Base-by-base conservation (phyloP, 1,139 yeast genomes). In the Yamadazyma triangularis region DNA sequence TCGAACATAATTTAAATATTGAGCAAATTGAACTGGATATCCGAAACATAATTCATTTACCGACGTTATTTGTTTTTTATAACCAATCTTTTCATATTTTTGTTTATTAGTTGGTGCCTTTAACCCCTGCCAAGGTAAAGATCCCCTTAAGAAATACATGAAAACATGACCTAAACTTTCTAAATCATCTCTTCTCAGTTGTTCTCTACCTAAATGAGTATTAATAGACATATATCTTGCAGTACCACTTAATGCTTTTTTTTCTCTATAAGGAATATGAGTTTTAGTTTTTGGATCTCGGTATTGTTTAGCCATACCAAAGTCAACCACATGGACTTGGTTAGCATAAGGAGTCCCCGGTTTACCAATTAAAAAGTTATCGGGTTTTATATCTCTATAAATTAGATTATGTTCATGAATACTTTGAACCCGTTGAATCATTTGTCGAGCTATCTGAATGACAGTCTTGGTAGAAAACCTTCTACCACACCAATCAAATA, bases 31-130 rank as follows among this genome's bases (percentile, higher is more conserved):
- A 22, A 76, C 70, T 18, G 93, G 93, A 36, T 74, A 66, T 4
- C 85, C 87, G 45, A 70, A 62, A 42, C 88, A 79, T 35, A 83
- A 61, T 45, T 81, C 89, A 44, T 70, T 69, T 27, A 81, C 76
- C 24, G 81, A 75, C 0, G 93, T 83, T 2, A 79, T 65, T 53
- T 82, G 78, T 50, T 83, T 83, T 58, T 81, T 82, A 49, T 80
- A 78, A 27, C 93, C 93, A 48, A 83, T 83, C 50, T 81, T 83
- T 53, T 83, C 93, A 54, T 83, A 83, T 54, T 83, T 83, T 41
- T 79, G 83, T 55, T 82, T 83, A 57, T 83, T 83, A 8, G 87
- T 81, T 29, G 89, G 89, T 1, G 91, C 91, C 52, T 81, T 77
- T 39, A 65, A 52, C 4, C 72, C 74, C 47, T 69, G 74, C 74